phyloP scores from a whole-genome alignment of 129 eudicot genomes.

The Solidago caesia region DNA sequence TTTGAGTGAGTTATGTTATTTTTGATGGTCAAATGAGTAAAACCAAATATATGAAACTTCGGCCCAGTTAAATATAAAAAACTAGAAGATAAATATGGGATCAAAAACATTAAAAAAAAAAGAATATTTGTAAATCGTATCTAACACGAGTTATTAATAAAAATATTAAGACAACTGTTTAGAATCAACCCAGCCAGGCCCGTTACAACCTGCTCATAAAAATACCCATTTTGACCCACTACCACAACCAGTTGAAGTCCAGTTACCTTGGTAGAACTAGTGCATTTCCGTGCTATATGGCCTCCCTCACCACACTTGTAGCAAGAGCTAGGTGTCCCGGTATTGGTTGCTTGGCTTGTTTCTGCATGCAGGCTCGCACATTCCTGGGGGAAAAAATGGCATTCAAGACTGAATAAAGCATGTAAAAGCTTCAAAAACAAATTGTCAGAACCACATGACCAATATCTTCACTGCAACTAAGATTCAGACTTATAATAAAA shows the following conservation, averaged over 20 bases:
- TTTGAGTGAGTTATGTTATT: neutral
- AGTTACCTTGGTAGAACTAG: conserved; percentile 53
- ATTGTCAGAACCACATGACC: neutral
- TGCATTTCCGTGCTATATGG: conserved; percentile 50
- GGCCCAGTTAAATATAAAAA: neutral
- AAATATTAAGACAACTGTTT: neutral
- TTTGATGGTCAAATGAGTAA: neutral
- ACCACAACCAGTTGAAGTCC: neutral
- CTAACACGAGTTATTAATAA: neutral
- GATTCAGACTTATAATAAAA: no score
- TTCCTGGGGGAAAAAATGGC: conserved; percentile 40
- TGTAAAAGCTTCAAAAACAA: neutral
- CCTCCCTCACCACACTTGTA: conserved; percentile 18
- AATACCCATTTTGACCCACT: neutral
- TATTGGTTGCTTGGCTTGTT: conserved; percentile 40
- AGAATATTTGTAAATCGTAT: neutral
- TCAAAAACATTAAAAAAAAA: neutral
- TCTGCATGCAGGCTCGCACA: conserved; percentile 50
- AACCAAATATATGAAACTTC: neutral
- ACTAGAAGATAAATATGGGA: neutral
- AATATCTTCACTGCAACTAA: neutral
- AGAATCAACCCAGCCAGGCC: neutral
- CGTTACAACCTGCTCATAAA: neutral
- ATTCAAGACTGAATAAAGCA: conserved; percentile 8
- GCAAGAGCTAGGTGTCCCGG: conserved; percentile 13